Base-by-base conservation (phyloP, 129 eudicot species). In the Arctium minus region DNA sequence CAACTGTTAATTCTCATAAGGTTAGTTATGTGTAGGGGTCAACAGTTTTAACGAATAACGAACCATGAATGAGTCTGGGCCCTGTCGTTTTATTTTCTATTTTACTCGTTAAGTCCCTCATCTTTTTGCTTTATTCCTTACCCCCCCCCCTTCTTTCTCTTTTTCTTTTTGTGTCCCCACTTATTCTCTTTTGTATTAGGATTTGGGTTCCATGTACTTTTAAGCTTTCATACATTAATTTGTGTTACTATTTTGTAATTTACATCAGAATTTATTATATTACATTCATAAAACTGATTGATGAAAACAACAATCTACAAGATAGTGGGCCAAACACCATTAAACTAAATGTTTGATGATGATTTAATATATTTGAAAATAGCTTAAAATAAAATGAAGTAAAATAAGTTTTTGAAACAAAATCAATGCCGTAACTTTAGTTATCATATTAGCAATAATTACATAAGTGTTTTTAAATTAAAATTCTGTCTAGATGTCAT, bases 101-200 rank as follows among this genome's bases (percentile, higher is more conserved):
- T 39, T 18, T 29, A 67, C 70, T 5, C 39, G 5, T 9, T 6
- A 65, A 39, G 42, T 79, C 81, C 50, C 65, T 38, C 22, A 32
- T 39, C 36, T 67, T 65, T 69, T 33, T 39, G 40, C 60, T 79
- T 79, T 79, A 29, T 67, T 17, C 39, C 30, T 68, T 79, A 42
- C 8, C 30, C 15, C 82, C 75, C 74, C 68, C 56, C 38, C n/a
- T 36, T 62, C 29, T 35, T 60, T 60, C 68, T 60, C 68, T 60
- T 60, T 60, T 60, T 17, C 68, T 60, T 17, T 60, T 60, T 60
- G 68, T 60, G 68, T n/a, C 76, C 76, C 69, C 70, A 70, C 76
- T 17, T 8, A 13, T 64, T 33, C 8, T 70, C 46, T 79, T 79
- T 44, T 80, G 76, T 70, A 10, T 70, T 70, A 44, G 13, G 33